Evolutionary conservation across 768 basidiomycete genomes (phyloP), one percentile per base, ranked within the genome.

Genomic region (Gymnopilus dilepis): DNA sequence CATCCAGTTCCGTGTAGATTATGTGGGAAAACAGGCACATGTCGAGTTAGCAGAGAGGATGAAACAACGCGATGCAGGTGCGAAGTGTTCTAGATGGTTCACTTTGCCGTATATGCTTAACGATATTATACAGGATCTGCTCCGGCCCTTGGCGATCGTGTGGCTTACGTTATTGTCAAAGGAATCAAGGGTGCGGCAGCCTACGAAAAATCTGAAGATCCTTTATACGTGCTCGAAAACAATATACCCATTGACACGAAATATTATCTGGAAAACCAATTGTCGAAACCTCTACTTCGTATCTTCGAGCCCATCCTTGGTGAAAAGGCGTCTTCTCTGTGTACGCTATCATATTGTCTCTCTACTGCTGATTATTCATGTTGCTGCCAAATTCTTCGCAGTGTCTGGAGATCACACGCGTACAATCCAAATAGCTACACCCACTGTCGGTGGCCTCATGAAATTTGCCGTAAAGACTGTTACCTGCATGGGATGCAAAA

Each of bases 221-320:
- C 97, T 0, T 82, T 99, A 56, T 99, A 94, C 69, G 97, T 99
- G 15, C 84, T 99, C 21, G 97, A 99, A 74, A 95, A 99, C 75
- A 99, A 95, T 73, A 86, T 99, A 42, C 97, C 97, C 0, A 96
- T 99, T 63, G 97, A 99, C 71, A 99, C 97, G 5, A 90, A 92
- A 70, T 98, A 99, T 74, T 99, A 99, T 72, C 86, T 99, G 50
- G 97, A 99, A 60, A 98, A 99, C 69, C 97, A 99, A 72, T 85
- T 99, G 0, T 94, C 95, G 1, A 99, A 99, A 72, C 97, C 97
- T 7, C 81, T 99, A 1, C 85, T 99, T 88, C 84, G 97, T 62
- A 99, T 99, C 65, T 99, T 99, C 72, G 97, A 99, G 73, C 97
- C 97, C 13, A 95, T 99, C 68, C 77, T 99, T 12, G 97, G 97